Percentiles rank a stretch among this genome's conserved stretches.
Conservation (phyloP, 768 basidiomycete species). For the Suillus bovinus region DNA sequence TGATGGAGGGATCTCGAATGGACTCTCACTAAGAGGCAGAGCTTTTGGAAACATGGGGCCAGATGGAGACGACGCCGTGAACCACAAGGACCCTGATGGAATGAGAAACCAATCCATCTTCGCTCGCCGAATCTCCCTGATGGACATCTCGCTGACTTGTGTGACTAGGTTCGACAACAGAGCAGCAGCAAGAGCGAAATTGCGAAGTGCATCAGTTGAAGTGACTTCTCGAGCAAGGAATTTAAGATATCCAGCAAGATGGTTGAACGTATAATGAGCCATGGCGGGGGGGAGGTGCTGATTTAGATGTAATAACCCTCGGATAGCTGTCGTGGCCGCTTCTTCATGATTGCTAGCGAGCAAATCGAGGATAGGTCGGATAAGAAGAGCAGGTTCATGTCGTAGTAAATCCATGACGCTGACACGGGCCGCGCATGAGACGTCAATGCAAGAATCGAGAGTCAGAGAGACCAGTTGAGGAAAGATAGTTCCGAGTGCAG, state of each 20-base stretch:
- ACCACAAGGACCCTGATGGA: slow-evolving; percentile 74
- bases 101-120: slow-evolving; percentile 70
- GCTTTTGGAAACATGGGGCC: slow-evolving; percentile 63
- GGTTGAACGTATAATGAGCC: slow-evolving; percentile 68
- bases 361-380: slow-evolving; percentile 61
- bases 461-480: slow-evolving; percentile 53
- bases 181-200: slow-evolving; percentile 57
- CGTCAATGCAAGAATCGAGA: slow-evolving; percentile 50
- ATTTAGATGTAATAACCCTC: slow-evolving; percentile 59
- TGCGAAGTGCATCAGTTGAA: slow-evolving; percentile 42
- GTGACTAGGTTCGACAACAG: slow-evolving; percentile 57
- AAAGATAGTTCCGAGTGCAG: slow-evolving; percentile 55
- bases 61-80: slow-evolving; percentile 50
- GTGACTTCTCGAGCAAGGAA: slow-evolving; percentile 46
- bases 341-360: slow-evolving; percentile 52
- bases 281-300: slow-evolving; percentile 59
- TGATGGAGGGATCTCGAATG: slow-evolving; percentile 40
- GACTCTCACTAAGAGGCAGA: slow-evolving; percentile 36
- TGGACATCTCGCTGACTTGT: slow-evolving; percentile 71
- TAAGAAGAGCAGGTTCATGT: slow-evolving; percentile 69
- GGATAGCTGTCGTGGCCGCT: slow-evolving; percentile 51
- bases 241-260: slow-evolving; percentile 69
- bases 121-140: slow-evolving; percentile 69
- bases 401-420: slow-evolving; percentile 67
- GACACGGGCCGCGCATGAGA: slow-evolving; percentile 58